Conservation (phyloP, 306 rosid species). For the Prinsepia uniflora region DNA sequence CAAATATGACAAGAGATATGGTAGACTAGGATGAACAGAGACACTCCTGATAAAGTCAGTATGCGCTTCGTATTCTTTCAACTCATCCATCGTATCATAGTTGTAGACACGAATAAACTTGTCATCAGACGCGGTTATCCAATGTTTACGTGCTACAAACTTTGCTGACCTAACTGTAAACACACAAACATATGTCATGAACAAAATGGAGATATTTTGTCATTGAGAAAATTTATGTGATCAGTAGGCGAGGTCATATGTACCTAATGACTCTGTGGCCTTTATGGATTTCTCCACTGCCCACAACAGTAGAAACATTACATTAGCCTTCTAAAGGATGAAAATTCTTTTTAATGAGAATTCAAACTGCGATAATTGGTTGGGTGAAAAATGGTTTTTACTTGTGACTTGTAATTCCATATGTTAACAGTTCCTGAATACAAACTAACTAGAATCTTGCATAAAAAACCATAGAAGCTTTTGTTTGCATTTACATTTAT, state of each 20-base stretch:
- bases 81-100: slow-evolving; percentile 35
- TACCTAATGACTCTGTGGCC: slow-evolving; percentile 56
- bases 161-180: slow-evolving; percentile 66
- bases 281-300: slow-evolving; percentile 50
- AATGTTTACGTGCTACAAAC: slow-evolving; percentile 47
- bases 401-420: slow-evolving; percentile 64
- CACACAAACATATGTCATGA: neutral
- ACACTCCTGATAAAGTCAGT: slow-evolving; percentile 54
- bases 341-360: no score
- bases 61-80: slow-evolving; percentile 51
- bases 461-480: slow-evolving; percentile 12
- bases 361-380: no score
- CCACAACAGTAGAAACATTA: slow-evolving; percentile 20
- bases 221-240: no score
- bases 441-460: slow-evolving; percentile 65
- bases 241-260: neutral
- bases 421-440: slow-evolving; percentile 57
- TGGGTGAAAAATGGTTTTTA: neutral
- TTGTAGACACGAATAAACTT: slow-evolving; percentile 43
- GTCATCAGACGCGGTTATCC: slow-evolving; percentile 55
- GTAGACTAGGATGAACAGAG: slow-evolving; percentile 51
- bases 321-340: neutral
- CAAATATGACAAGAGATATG: slow-evolving; percentile 48
- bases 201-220: neutral
- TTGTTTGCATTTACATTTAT: neutral